These are phyloP conservation scores for Starmerella roubikii DNA, from an alignment of 805 yeast genomes.

Conservation along the genomic window DNA sequence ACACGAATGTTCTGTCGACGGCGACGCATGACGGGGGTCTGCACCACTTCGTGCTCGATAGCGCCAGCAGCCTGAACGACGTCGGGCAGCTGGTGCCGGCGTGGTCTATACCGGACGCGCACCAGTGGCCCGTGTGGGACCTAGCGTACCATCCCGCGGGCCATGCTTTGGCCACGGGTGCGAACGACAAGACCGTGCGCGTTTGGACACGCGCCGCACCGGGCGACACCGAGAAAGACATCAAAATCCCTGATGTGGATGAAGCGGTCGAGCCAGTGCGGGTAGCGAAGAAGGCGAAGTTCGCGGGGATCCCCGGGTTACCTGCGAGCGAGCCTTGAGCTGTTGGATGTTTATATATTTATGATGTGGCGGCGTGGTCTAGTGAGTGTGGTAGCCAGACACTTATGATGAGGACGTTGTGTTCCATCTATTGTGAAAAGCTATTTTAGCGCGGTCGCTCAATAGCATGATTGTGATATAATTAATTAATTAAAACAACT, in stretches of 20 bases:
- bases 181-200: slow-evolving; percentile 82
- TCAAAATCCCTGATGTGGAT: slow-evolving; percentile 39
- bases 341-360: too few species aligned
- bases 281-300: not conserved
- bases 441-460: too few species aligned
- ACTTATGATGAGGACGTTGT: too few species aligned
- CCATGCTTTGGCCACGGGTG: slow-evolving; percentile 79
- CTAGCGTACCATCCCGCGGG: slow-evolving; percentile 91
- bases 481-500: too few species aligned
- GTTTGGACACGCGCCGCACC: slow-evolving; percentile 94
- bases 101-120: slow-evolving; percentile 68
- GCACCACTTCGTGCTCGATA: slow-evolving; percentile 56
- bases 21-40: slow-evolving; percentile 87
- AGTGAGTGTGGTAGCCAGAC: too few species aligned
- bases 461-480: too few species aligned
- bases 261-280: not conserved
- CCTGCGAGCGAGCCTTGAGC: too few species aligned
- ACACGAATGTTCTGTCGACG: slow-evolving; percentile 61
- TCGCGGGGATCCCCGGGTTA: not conserved
- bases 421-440: too few species aligned
- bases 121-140: slow-evolving; percentile 82
- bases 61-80: slow-evolving; percentile 22
- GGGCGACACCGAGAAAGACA: slow-evolving; percentile 55
- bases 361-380: too few species aligned
- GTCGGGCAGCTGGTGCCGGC: slow-evolving; percentile 25